Base-by-base conservation (phyloP, 2,329 filamentous ascomycete species). In the Sclerotinia nivalis region DNA sequence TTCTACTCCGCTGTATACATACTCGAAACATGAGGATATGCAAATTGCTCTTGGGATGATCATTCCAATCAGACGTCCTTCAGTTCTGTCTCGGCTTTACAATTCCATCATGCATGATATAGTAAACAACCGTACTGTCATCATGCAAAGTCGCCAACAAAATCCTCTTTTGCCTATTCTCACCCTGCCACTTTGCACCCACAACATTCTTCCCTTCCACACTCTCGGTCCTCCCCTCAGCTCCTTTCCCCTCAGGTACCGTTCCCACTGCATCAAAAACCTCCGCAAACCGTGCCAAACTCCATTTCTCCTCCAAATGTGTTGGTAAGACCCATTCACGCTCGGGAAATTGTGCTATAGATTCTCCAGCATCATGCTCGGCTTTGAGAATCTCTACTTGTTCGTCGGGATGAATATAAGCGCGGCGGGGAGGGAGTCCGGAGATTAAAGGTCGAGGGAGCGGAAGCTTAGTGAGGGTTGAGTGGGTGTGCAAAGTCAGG, bases 81-180 rank as follows among this genome's bases (percentile, higher is more conserved):
- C 82, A 95, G 78, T 96, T 96, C 79, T 95, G 92, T 70, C 92
- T 85, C 34, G 92, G 92, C 82, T 95, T 96, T 67, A 95, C 91
- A 73, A 94, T 88, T n/a, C 92, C 92, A 79, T 95, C 91, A 76
- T 95, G 92, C 79, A 95, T 87, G 72, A 94, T 85, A 78, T 96
- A 96, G 80, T 95, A 96, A 54, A 93, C 90, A 25, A 96, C 85
- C 0, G 92, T 95, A 73, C 92, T 94, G 80, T 96, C 92, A 75
- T 91, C 88, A 77, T 93, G 90, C 61, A 93, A 82, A 3, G 90
- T 91, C 22, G 90, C 91, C 66, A 96, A 82, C n/a, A 95, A 78
- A 15, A 94, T 79, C 71, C 92, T 84, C 82, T 94, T 95, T 61
- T 83, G 82, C 25, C 86, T 82, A 71, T 80, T 84, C 56, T 79